phyloP scores from a whole-genome alignment of 345 rosid genomes.

The Dipteronia dyeriana region DNA sequence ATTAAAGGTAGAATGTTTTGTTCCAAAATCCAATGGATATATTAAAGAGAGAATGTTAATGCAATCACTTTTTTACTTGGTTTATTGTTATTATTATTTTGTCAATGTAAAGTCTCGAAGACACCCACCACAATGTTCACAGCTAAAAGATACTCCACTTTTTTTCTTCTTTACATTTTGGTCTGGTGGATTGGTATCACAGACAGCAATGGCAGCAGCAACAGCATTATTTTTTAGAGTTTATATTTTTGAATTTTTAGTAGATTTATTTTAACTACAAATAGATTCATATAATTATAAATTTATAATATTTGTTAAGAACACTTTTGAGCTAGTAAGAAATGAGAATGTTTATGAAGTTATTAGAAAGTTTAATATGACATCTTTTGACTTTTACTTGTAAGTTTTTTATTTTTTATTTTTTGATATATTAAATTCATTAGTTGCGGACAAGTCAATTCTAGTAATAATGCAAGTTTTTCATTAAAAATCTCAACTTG shows the following conservation, averaged over 20 bases:
- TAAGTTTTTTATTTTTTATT: too few relatives aligned
- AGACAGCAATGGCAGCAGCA: background rate
- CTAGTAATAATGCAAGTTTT: too few relatives aligned
- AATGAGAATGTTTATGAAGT: too few relatives aligned
- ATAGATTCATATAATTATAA: too few relatives aligned
- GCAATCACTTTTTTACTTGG: background rate
- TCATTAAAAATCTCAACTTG: too few relatives aligned
- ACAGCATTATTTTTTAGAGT: background rate
- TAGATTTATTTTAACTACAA: background rate
- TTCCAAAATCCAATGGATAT: background rate
- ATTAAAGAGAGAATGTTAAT: background rate
- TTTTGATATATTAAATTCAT: too few relatives aligned
- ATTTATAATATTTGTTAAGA: too few relatives aligned
- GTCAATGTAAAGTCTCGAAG: constrained; percentile 5
- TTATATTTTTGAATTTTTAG: too few relatives aligned
- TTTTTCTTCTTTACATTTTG: background rate
- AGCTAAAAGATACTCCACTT: background rate
- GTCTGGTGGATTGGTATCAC: background rate
- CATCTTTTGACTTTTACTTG: too few relatives aligned
- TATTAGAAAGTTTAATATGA: too few relatives aligned
- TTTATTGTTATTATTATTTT: background rate
- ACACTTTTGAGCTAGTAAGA: too few relatives aligned
- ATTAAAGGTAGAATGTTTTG: constrained; percentile 12
- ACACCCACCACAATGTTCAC: background rate
- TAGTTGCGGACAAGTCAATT: too few relatives aligned